Base-by-base conservation (phyloP, 2,329 filamentous ascomycete species). In the Alternaria sp. region DNA sequence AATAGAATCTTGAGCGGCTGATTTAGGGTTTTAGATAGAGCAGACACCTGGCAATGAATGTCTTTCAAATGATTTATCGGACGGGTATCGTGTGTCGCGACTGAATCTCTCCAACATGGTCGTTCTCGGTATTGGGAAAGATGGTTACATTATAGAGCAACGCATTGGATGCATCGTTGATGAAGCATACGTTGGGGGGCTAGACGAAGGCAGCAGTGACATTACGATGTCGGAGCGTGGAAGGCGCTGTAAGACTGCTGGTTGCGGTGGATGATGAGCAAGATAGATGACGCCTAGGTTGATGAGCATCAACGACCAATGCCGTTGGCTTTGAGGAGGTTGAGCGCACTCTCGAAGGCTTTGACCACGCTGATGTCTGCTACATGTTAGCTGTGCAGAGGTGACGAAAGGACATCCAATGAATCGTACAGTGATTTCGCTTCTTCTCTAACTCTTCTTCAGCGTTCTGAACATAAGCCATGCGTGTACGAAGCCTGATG, bases 381-480 rank as follows among this genome's bases (percentile, higher is more conserved):
- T 9, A 6, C 5, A 41, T 12, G 24, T 67, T 28, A 63, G 59
- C 47, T 24, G 5, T 6, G 30, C 28, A 20, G 0, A 12, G 12
- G 36, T 8, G 16, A 20, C 5, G 20, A 38, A 8, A n/a, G 1
- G 14, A 14, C 18, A n/a, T 5, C 20, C 20, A 38, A 8, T 28
- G n/a, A 2, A 36, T 3, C 91, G 81, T 81, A 96, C 93, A 92
- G 71, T 97, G 93, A 62, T 89, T 84, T 72, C 93, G 90, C 75
- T 91, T 95, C 67, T 89, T 85, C 54, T 88, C 87, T 57, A 96
- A 83, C 26, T 84, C 86, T 39, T 87, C 82, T 75, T 97, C 94
- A 0, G 90, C 87, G 43, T 92, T 83, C 63, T 90, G 87, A 30
- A 96, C 92, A 75, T 90, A 91, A 62, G 88, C 84, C 75, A 90